Base-by-base conservation (phyloP, 257 asterid genomes). In the Ocimum tenuiflorum region DNA sequence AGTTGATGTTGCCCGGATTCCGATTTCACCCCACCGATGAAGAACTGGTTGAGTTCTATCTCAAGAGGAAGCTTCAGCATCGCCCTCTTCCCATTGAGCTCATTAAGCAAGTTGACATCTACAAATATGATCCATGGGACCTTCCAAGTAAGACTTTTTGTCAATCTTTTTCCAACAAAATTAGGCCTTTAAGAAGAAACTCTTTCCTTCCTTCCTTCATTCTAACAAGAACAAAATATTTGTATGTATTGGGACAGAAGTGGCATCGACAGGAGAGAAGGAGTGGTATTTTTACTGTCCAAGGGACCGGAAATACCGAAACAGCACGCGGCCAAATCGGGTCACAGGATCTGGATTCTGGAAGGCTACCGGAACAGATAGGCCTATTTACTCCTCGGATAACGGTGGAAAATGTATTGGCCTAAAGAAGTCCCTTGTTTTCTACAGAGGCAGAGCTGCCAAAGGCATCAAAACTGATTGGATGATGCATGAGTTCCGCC, bases 61-160 rank as follows among this genome's bases (percentile, higher is more conserved):
- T 27, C 31, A 27, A 27, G 31, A 27, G 31, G 31, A 27, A 27
- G 31, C 31, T 27, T 27, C 31, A 27, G 31, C 31, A 89, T 18
- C 42, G 84, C 36, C 8, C 82, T 15, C 91, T 89, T 47, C 83
- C 95, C 0, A 83, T 87, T 52, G 95, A 89, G 68, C 84, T 89
- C 29, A 89, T 89, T 41, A 89, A 85, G 83, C 94, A 86, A 80
- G 85, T 89, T 1, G 86, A 89, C 24, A 86, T 89, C 4, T 89
- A 89, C 91, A 89, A 89, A 66, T 85, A 81, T 12, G 95, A 89
- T 70, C 95, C 96, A 22, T 88, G 96, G 95, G 96, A 89, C 47
- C 96, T 89, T 76, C 95, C 96, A 75, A 81, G 95, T 89, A 83
- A 79, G 88, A 35, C 19, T 14, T 14, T 18, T 1, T 27, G 4